Conservation (phyloP, 495 filamentous ascomycete genomes). For the Endocarpon pusillum region DNA sequence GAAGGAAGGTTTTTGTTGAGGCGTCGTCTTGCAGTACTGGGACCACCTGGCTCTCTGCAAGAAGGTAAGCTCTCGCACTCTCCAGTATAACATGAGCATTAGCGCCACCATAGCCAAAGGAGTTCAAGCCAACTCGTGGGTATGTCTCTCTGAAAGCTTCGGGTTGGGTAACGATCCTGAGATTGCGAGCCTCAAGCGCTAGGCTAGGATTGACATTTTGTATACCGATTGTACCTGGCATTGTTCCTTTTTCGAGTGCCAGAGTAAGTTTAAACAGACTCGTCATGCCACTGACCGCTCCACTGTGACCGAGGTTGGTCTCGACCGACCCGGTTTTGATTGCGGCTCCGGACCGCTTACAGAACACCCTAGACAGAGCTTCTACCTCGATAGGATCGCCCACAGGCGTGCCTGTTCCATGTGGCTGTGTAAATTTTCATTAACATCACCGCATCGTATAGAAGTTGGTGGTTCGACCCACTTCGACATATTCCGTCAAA, state of each 20-base stretch:
- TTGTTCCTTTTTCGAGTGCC: slow-evolving; percentile 10
- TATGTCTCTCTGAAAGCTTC: neutral
- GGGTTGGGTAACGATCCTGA: neutral
- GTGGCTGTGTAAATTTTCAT: too few species aligned
- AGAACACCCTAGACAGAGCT: slow-evolving; percentile 21
- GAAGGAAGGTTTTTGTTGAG: neutral
- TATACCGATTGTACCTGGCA: slow-evolving; percentile 15
- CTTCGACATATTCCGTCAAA: slow-evolving; percentile 13
- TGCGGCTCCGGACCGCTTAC: neutral
- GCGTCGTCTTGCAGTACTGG: slow-evolving; percentile 2
- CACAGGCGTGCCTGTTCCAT: slow-evolving; percentile 7
- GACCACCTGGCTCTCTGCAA: slow-evolving; percentile 3
- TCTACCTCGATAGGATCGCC: slow-evolving; percentile 30
- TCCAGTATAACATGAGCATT: slow-evolving; percentile 18
- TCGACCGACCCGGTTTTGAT: slow-evolving; percentile 14
- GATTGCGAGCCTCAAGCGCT: neutral
- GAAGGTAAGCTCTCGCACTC: slow-evolving; percentile 4
- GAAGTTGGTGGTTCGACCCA: too few species aligned
- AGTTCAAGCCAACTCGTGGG: slow-evolving; percentile 13
- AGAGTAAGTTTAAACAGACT: slow-evolving; percentile 15
- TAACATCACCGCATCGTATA: too few species aligned
- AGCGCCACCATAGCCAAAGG: slow-evolving; percentile 23
- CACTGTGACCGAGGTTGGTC: slow-evolving; percentile 19
- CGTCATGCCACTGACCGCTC: slow-evolving; percentile 14
- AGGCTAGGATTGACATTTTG: slow-evolving; percentile 20